phyloP scores from a whole-genome alignment of 768 basidiomycete species.

The Russula foetens region DNA sequence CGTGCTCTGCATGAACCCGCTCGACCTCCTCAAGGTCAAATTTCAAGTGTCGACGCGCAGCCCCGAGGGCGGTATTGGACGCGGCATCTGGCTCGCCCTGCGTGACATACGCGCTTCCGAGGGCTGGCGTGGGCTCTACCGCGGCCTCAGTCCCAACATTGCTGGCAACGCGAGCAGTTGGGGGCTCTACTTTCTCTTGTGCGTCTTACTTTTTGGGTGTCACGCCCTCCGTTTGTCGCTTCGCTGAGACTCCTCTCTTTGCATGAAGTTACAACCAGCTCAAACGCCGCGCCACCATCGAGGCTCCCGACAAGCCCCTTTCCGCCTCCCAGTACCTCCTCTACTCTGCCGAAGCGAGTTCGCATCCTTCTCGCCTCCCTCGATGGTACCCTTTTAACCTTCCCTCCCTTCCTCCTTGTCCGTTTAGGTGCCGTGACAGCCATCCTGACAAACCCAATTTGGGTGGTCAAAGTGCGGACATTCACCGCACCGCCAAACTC shows the following conservation, averaged over 20 bases:
- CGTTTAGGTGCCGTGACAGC: conserved; percentile 82
- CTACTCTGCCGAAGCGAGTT: conserved; percentile 94
- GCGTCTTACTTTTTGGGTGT: conserved; percentile 32
- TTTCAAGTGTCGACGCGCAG: conserved; percentile 78
- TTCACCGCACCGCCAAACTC: conserved; percentile 71
- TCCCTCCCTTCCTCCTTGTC: conserved; percentile 17
- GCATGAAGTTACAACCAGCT: conserved; percentile 79
- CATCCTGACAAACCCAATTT: conserved; percentile 92
- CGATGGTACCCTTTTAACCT: background rate
- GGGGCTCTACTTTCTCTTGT: conserved; percentile 99
- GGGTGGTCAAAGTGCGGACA: conserved; percentile 97
- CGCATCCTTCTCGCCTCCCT: conserved; percentile 34
- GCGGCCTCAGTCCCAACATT: conserved; percentile 85
- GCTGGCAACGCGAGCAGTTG: conserved; percentile 94
- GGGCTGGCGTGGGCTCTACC: conserved; percentile 82
- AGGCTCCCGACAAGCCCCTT: conserved; percentile 56
- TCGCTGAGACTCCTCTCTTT: background rate
- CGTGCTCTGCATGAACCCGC: conserved; percentile 93
- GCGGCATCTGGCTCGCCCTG: conserved; percentile 69
- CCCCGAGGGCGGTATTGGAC: conserved; percentile 52
- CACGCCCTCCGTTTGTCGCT: too few species aligned
- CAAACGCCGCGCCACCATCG: conserved; percentile 68
- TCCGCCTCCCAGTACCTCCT: conserved; percentile 76
- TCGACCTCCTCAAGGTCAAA: conserved; percentile 92
- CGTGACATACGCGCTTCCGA: conserved; percentile 62